Base-by-base conservation (phyloP, 1,284 basidiomycete species). In the Paramarasmius palmivorus region DNA sequence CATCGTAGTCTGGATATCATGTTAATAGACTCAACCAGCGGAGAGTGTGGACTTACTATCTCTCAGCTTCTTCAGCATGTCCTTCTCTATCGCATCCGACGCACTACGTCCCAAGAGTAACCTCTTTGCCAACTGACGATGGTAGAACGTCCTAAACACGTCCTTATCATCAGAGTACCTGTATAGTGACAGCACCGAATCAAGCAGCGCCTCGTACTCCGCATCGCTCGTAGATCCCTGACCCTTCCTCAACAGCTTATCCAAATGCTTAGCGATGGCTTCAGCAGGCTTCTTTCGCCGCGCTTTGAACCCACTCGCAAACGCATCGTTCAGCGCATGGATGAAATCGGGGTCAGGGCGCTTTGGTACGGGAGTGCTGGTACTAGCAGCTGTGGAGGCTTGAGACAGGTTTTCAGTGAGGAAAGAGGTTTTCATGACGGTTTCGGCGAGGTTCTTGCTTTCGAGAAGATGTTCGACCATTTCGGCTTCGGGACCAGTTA, bases 121-220 rank as follows among this genome's bases (percentile, higher is more conserved):
- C 36, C 96, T 83, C 74, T 93, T 97, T 17, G 95, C 92, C 50
- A 99, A 75, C 45, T 88, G 85, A 8, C 92, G 85, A 65, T 92
- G 90, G 71, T 98, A 99, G 73, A 97, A 98, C 29, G 91, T 91
- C 63, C 95, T 87, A 72, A 98, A 98, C 17, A 95, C 92, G 64
- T 96, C 93, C 68, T 92, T 93, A 68, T 95, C 93, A 52, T 90
- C 84, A 2, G 93, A 95, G 68, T 87, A 97, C 41, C 94, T 79
- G 70, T 97, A 96, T 45, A 99, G 71, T 17, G 77, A 83, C 40
- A 98, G 77, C 5, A 87, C 91, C n/a, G 79, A 81, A 61, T 94
- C 86, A 42, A 99, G 75, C 46, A 83, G 71, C 2, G 72, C 70
- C 54, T 88, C 82, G 68, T 94, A 93, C 55, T 84, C 83, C 6